Conservation (phyloP, 495 filamentous ascomycete genomes). For the Friedmanniomyces endolithicus region DNA sequence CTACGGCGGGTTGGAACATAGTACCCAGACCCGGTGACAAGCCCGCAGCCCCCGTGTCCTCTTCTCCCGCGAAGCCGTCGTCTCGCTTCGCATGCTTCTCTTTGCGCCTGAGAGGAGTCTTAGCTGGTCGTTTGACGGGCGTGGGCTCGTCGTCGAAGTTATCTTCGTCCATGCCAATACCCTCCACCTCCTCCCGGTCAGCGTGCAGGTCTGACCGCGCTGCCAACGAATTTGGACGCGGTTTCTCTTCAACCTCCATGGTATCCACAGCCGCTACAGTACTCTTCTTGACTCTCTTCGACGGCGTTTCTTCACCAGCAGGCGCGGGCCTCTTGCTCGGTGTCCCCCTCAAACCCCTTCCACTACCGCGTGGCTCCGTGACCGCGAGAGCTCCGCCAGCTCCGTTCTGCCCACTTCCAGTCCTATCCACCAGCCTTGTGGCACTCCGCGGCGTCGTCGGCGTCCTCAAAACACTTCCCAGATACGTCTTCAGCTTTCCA, state of each 20-base stretch:
- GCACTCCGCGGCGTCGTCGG: conserved; percentile 19
- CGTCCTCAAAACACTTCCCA: conserved; percentile 54
- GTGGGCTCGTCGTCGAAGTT: conserved; percentile 7
- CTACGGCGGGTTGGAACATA: conserved; percentile 75
- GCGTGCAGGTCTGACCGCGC: neutral
- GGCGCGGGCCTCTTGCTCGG: conserved; percentile 49
- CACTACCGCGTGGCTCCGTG: neutral
- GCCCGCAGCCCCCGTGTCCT: conserved; percentile 19
- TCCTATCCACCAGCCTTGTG: neutral
- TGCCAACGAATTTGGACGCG: neutral
- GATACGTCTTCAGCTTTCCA: conserved; percentile 67
- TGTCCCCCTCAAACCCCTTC: neutral
- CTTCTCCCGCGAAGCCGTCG: neutral
- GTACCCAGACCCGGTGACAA: conserved; percentile 51
- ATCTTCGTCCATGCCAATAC: conserved; percentile 19
- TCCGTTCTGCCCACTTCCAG: neutral
- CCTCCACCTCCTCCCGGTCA: conserved; percentile 21
- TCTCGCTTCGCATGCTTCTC: conserved; percentile 12
- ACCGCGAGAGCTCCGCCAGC: neutral
- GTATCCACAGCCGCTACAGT: neutral
- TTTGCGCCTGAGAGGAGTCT: conserved; percentile 16
- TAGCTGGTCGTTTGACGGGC: conserved; percentile 2
- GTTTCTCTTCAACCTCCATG: neutral
- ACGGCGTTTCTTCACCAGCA: conserved; percentile 51
- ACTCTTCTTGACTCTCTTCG: conserved; percentile 30